Percentiles rank a stretch among this genome's conserved stretches.
Evolutionary conservation across 2,329 filamentous ascomycete genomes (phyloP).

Genomic region (Aspergillus sp.): DNA sequence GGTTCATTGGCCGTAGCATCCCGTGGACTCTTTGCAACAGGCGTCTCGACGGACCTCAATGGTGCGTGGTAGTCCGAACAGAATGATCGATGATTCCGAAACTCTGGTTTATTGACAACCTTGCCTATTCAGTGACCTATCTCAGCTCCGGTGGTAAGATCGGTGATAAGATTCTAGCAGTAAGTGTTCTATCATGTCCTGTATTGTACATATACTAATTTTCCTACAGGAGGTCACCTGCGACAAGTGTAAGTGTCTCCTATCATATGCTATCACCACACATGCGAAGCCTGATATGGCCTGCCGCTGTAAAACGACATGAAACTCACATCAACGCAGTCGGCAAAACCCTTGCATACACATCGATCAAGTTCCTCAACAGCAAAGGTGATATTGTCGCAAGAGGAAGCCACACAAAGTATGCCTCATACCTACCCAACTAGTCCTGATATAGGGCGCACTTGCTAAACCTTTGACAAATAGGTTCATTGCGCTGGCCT

Average conservation of each 20-base stretch:
- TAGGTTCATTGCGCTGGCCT: conserved; percentile 55
- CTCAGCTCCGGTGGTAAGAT: conserved; percentile 59
- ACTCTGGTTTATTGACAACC: conserved; percentile 3
- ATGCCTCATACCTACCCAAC: conserved; percentile 11
- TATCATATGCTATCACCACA: no score
- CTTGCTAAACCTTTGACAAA: neutral
- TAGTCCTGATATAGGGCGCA: neutral
- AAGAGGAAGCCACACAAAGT: conserved; percentile 65
- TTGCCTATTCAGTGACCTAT: conserved; percentile 51
- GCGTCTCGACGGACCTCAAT: conserved; percentile 63
- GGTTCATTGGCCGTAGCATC: conserved; percentile 64
- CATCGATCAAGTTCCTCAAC: conserved; percentile 58
- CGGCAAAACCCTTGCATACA: conserved; percentile 62
- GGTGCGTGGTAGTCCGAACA: conserved; percentile 29
- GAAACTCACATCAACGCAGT: conserved; percentile 34
- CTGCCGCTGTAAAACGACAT: no score
- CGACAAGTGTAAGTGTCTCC: conserved; percentile 53
- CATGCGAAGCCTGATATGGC: neutral
- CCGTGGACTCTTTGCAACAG: conserved; percentile 59
- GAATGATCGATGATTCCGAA: neutral
- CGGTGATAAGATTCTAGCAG: conserved; percentile 54
- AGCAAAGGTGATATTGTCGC: conserved; percentile 56
- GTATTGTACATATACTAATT: conserved; percentile 11
- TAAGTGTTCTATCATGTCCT: conserved; percentile 22
- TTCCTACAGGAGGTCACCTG: conserved; percentile 52